phyloP scores from a whole-genome alignment of 352 stramenopile genomes.

The Aphanomyces cochlioides region DNA sequence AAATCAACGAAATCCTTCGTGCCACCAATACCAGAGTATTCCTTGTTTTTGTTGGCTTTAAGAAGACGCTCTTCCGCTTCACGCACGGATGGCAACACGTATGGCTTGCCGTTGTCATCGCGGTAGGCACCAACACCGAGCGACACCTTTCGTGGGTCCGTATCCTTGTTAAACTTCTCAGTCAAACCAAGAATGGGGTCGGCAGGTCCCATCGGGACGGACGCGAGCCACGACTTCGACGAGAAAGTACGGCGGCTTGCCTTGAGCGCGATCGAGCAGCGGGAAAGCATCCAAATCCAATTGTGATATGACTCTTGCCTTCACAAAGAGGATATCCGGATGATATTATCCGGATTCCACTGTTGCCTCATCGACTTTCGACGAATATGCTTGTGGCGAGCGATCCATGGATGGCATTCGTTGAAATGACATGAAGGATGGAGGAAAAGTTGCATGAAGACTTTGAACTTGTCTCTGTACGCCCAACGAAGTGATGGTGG shows the following conservation, averaged over 20 bases:
- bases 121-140: constrained; percentile 99
- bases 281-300: constrained; percentile 12
- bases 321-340: neutral
- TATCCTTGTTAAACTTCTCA: constrained; percentile 90
- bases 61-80: constrained; percentile 96
- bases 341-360: neutral
- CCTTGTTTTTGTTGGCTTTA: constrained; percentile 92
- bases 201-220: constrained; percentile 91
- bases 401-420: too few species aligned
- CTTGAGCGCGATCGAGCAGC: neutral
- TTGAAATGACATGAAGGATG: too few species aligned
- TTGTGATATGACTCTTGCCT: constrained; percentile 12
- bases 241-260: constrained; percentile 20
- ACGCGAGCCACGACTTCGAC: constrained; percentile 58
- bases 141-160: constrained; percentile 92
- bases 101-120: constrained; percentile 92
- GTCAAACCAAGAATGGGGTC: constrained; percentile 97
- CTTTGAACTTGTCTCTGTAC: too few species aligned
- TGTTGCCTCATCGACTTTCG: neutral
- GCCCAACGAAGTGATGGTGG: too few species aligned
- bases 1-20: constrained; percentile 95
- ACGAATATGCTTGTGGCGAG: constrained; percentile 10
- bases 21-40: constrained; percentile 97
- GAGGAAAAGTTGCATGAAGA: too few species aligned
- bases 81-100: constrained; percentile 94